phyloP scores from a whole-genome alignment of 1,284 basidiomycete genomes.

The Ganoderma leucocontextum region DNA sequence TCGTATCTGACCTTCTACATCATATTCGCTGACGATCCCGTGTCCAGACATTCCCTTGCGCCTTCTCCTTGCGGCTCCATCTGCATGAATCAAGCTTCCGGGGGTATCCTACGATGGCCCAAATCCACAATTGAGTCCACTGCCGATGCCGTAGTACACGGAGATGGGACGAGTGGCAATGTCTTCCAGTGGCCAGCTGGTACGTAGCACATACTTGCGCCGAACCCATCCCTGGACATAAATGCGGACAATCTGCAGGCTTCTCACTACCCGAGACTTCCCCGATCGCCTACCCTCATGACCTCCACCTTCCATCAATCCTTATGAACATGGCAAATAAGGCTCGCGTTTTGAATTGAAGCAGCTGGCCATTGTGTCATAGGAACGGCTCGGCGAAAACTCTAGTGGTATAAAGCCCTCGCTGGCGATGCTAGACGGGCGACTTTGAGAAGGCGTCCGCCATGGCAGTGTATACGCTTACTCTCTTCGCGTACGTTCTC shows the following conservation, averaged over 20 bases:
- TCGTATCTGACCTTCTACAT: neutral
- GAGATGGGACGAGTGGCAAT: neutral
- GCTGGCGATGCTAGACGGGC: neutral
- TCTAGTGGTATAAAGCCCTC: neutral
- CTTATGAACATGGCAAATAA: neutral
- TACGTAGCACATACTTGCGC: neutral
- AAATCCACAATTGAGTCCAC: no score
- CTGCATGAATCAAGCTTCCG: no score
- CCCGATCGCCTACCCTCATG: slow-evolving; percentile 14
- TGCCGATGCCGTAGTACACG: no score
- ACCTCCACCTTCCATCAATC: neutral
- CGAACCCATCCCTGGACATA: neutral
- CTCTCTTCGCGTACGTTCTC: neutral
- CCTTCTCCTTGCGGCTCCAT: neutral
- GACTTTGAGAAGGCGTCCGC: neutral
- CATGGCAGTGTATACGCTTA: slow-evolving; percentile 2
- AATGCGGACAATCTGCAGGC: neutral
- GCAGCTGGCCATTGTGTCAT: neutral
- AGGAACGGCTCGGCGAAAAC: neutral
- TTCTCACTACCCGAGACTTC: slow-evolving; percentile 9
- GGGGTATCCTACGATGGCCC: no score
- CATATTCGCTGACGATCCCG: neutral
- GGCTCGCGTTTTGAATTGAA: neutral
- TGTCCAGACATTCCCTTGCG: neutral
- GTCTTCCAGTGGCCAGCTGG: neutral